phyloP scores from a whole-genome alignment of 345 rosid species.

The Aethionema arabicum region DNA sequence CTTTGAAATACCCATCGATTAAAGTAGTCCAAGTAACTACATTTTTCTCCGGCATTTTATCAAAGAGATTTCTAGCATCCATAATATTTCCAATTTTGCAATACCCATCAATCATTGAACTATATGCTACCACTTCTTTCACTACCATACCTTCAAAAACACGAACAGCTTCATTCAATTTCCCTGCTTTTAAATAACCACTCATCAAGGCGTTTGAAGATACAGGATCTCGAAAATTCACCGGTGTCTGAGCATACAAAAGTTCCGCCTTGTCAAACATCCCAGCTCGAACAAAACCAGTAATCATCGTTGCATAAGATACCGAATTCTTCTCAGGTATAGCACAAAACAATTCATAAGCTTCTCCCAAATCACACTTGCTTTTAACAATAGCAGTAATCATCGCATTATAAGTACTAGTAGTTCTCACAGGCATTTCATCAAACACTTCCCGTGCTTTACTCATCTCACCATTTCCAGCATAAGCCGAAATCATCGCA shows the following conservation, averaged over 20 bases:
- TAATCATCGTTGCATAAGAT: slow-evolving; percentile 69
- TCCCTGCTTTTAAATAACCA: slow-evolving; percentile 64
- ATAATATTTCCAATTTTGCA: slow-evolving; percentile 57
- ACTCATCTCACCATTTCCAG: slow-evolving; percentile 51
- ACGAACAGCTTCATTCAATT: slow-evolving; percentile 48
- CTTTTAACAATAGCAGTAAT: slow-evolving; percentile 60
- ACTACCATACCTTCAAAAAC: slow-evolving; percentile 57
- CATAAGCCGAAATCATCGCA: slow-evolving; percentile 71
- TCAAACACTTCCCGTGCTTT: slow-evolving; percentile 62
- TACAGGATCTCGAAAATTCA: slow-evolving; percentile 59
- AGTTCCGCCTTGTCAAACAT: slow-evolving; percentile 54
- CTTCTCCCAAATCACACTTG: slow-evolving; percentile 42
- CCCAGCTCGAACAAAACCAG: slow-evolving; percentile 59
- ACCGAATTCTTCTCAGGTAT: slow-evolving; percentile 55
- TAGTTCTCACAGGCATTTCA: slow-evolving; percentile 64
- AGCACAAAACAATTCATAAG: slow-evolving; percentile 44
- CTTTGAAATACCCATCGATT: slow-evolving; percentile 73
- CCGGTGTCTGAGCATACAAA: slow-evolving; percentile 46
- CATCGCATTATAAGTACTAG: slow-evolving; percentile 73
- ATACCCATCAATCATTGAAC: slow-evolving; percentile 73
- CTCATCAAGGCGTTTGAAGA: slow-evolving; percentile 69
- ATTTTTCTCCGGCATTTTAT: slow-evolving; percentile 57
- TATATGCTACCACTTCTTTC: slow-evolving; percentile 68
- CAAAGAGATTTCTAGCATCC: slow-evolving; percentile 58
- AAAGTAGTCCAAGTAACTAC: slow-evolving; percentile 80